These are phyloP conservation scores for Candida manassasensis DNA, from an alignment of 805 yeast species.

Conservation along the genomic window DNA sequence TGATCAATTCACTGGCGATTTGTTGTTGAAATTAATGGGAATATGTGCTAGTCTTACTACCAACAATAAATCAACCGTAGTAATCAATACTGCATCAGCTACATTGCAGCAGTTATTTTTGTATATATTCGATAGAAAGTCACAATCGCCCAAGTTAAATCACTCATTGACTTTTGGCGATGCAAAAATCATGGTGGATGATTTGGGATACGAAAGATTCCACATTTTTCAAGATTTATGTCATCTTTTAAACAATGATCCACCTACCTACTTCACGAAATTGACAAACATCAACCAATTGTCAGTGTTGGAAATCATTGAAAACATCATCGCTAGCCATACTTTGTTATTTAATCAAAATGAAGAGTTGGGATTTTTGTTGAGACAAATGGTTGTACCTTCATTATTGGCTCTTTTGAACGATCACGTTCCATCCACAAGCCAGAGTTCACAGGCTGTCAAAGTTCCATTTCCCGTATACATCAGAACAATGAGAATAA, in stretches of 20 bases:
- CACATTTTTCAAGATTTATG: conserved; percentile 72
- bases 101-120: conserved; percentile 83
- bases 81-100: conserved; percentile 87
- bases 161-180: conserved; percentile 4
- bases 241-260: conserved; percentile 53
- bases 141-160: too few species aligned
- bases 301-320: conserved; percentile 79
- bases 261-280: conserved; percentile 48
- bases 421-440: conserved; percentile 23
- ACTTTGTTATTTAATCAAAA: conserved; percentile 50
- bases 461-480: conserved; percentile 72
- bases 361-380: conserved; percentile 58
- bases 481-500: conserved; percentile 71
- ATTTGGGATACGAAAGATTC: conserved; percentile 64
- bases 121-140: conserved; percentile 68
- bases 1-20: conserved; percentile 46
- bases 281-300: conserved; percentile 51
- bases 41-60: conserved; percentile 72
- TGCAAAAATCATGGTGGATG: conserved; percentile 34
- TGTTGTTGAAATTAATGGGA: conserved; percentile 53
- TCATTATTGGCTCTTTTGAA: conserved; percentile 60
- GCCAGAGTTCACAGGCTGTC: conserved; percentile 37
- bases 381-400: conserved; percentile 72
- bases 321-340: conserved; percentile 69
- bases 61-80: conserved; percentile 67